Evolutionary conservation across 768 basidiomycete species (phyloP), one percentile per base, ranked within the genome.

Genomic region (Tubosaeta sp.): DNA sequence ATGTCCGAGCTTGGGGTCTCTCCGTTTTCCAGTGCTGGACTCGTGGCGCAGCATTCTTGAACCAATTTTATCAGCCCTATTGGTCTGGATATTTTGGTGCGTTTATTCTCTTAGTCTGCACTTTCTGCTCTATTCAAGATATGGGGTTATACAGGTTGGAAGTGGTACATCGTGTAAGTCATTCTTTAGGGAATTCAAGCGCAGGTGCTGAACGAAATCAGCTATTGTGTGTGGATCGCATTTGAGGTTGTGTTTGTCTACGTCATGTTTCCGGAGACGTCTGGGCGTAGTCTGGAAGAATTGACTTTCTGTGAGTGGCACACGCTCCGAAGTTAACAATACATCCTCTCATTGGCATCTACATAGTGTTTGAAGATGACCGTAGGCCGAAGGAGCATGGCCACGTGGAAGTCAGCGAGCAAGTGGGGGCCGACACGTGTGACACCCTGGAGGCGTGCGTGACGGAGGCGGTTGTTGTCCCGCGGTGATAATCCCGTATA

Each of bases 11-110:
- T 0, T 78, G 78, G 65, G 83, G 83, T 35, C 75, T 83, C 52
- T 70, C 82, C 5, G 63, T 84, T 22, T 83, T 82, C 71, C 80
- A 83, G 54, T 79, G 75, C 71, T 81, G 77, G 66, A 71, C 79
- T 42, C 76, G 81, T 16, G 69, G 72, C 2, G 49, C 45, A 5
- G 40, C 21, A 6, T 44, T 55, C 46, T n/a, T 55, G 10, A 27
- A 34, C 8, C 45, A 43, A 9, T 51, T 55, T n/a, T 29, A 25
- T 48, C 9, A 44, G 51, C 27, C 48, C 54, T 14, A 51, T 55
- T 27, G 54, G 54, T 2, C 39, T 55, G 2, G 35, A 43, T 7
- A 18, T 1, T 5, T 16, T 38, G 54, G 49, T 44, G 24, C 11
- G 54, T 35, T 16, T 31, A 19, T 19, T 12, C 14, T 3, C 6